Conservation (phyloP, 1,139 yeast genomes). For the Sugiyamaella xylanicola region DNA sequence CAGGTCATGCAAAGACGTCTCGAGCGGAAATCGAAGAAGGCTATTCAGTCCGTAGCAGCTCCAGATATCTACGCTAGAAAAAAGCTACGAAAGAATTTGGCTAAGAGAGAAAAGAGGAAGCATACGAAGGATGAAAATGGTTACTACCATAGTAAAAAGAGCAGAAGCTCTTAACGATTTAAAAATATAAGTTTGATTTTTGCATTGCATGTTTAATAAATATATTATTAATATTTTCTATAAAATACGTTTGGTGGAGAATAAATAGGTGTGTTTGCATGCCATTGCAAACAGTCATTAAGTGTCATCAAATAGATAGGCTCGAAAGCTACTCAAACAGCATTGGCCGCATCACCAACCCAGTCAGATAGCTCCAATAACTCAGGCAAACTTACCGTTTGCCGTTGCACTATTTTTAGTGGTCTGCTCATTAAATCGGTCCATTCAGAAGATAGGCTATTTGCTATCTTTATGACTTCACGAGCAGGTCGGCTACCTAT, state of each 20-base stretch:
- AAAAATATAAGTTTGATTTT: no score
- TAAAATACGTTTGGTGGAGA: neutral
- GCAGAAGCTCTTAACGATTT: conserved; percentile 23
- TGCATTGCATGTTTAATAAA: conserved; percentile 2
- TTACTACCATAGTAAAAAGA: conserved; percentile 64
- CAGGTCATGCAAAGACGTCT: conserved; percentile 62
- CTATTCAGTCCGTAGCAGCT: conserved; percentile 72
- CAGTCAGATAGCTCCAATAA: conserved; percentile 11
- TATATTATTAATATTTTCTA: neutral
- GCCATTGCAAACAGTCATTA: conserved; percentile 2
- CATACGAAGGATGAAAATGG: conserved; percentile 77
- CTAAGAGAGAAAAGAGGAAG: conserved; percentile 69
- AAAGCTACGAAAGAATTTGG: conserved; percentile 73
- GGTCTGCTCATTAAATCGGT: conserved; percentile 26
- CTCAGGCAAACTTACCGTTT: conserved; percentile 8
- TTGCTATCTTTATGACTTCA: conserved; percentile 23
- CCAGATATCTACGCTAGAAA: conserved; percentile 82
- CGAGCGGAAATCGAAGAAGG: conserved; percentile 74
- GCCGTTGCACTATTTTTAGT: conserved; percentile 8
- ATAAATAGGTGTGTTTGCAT: neutral
- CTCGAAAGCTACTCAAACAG: neutral
- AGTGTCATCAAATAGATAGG: neutral
- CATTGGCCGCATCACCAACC: conserved; percentile 4
- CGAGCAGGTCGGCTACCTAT: conserved; percentile 27
- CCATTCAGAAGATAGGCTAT: conserved; percentile 26